Conservation (phyloP, 768 basidiomycete genomes). For the Goffeauzyma gilvescens region DNA sequence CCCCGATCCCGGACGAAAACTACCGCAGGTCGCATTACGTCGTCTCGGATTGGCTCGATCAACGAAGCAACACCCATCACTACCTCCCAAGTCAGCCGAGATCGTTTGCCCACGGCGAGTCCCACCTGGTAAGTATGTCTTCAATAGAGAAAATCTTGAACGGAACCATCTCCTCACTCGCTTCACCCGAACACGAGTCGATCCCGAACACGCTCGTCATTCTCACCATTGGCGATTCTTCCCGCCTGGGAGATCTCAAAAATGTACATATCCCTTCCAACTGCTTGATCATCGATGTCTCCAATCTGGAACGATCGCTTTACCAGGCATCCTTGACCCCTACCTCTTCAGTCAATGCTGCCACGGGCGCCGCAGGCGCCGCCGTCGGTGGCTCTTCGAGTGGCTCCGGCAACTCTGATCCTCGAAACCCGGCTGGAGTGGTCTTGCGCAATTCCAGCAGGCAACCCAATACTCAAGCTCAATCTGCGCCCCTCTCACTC, state of each 20-base stretch:
- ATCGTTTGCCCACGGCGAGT: slow-evolving; percentile 25
- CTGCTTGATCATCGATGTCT: slow-evolving; percentile 25
- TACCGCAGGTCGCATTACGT: slow-evolving; percentile 29
- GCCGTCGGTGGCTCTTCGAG: too few species aligned
- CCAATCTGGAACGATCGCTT: slow-evolving; percentile 23
- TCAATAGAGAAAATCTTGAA: slow-evolving; percentile 26
- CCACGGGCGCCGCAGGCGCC: neutral
- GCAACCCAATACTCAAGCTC: neutral
- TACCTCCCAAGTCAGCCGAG: slow-evolving; percentile 22
- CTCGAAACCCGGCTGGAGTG: slow-evolving; percentile 1
- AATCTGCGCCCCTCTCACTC: slow-evolving; percentile 16
- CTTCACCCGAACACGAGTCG: slow-evolving; percentile 24
- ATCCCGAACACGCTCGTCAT: slow-evolving; percentile 26
- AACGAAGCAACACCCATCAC: slow-evolving; percentile 25
- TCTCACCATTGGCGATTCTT: slow-evolving; percentile 22
- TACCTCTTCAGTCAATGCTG: neutral
- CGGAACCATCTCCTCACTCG: slow-evolving; percentile 24
- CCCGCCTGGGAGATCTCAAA: slow-evolving; percentile 14
- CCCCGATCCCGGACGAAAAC: slow-evolving; percentile 27
- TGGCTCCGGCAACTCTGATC: too few species aligned
- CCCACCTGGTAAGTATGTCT: slow-evolving; percentile 21
- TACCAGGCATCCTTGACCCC: slow-evolving; percentile 20
- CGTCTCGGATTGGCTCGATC: slow-evolving; percentile 30
- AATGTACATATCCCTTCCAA: slow-evolving; percentile 18
- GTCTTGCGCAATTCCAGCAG: slow-evolving; percentile 2